Percentiles rank a stretch among this genome's conserved stretches.
These are phyloP conservation scores for Mycena belliarum DNA, from an alignment of 768 basidiomycete genomes.

Conservation along the genomic window DNA sequence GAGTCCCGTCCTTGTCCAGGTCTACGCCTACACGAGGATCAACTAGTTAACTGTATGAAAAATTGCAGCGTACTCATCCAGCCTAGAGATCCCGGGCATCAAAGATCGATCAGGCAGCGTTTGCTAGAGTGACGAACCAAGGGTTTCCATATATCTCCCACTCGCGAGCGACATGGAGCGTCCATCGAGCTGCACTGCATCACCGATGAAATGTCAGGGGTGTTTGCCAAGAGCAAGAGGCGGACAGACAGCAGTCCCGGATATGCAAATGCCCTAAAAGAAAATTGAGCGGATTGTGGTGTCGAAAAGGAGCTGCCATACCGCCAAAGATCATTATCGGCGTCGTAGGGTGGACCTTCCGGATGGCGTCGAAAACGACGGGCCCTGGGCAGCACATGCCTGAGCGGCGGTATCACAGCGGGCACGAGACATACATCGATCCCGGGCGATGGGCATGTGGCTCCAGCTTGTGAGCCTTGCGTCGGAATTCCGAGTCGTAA, in stretches of 20 bases:
- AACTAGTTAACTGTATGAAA: not conserved
- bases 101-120: not conserved
- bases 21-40: constrained; percentile 6
- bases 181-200: constrained; percentile 61
- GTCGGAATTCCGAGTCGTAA: not conserved
- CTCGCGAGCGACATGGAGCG: constrained; percentile 80
- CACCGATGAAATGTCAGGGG: not conserved
- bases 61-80: constrained; percentile 56
- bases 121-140: constrained; percentile 49
- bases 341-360: constrained; percentile 65
- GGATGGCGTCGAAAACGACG: constrained; percentile 70
- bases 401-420: not conserved
- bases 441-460: constrained; percentile 78
- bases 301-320: not conserved
- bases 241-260: constrained; percentile 67
- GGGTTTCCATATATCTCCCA: constrained; percentile 92
- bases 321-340: constrained; percentile 82
- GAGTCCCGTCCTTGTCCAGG: constrained; percentile 26
- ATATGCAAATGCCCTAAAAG: constrained; percentile 68
- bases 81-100: constrained; percentile 30
- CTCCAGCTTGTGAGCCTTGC: not conserved
- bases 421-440: constrained; percentile 53
- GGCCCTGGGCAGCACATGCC: constrained; percentile 55
- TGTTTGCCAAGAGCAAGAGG: no score
- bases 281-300: not conserved